phyloP scores from a whole-genome alignment of 352 stramenopile species.

The Phytophthora foliorum region DNA sequence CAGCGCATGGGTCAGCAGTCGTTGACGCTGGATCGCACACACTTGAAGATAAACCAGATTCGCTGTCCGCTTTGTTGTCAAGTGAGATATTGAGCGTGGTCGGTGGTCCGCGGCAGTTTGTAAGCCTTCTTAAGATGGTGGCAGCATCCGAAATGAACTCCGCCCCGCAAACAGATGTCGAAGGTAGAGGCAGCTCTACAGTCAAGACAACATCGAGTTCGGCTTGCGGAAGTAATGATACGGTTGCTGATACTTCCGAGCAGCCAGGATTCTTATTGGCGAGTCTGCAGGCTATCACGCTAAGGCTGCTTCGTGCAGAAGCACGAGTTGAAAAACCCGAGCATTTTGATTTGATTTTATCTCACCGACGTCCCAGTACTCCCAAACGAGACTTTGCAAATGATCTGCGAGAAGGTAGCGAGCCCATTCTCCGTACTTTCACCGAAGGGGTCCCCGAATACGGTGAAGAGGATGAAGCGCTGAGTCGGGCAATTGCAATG shows the following conservation, averaged over 20 bases:
- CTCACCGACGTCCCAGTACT: neutral
- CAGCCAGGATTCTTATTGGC: constrained; percentile 57
- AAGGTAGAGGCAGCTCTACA: constrained; percentile 5
- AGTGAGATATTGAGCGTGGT: constrained; percentile 60
- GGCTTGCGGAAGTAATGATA: neutral
- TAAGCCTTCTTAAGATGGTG: constrained; percentile 86
- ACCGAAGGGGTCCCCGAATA: too few species aligned
- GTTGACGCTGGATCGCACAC: neutral
- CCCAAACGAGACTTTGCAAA: constrained; percentile 2
- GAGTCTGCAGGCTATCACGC: constrained; percentile 58
- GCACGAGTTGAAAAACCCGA: constrained; percentile 43
- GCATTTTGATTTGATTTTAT: constrained; percentile 20
- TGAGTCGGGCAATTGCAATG: constrained; percentile 53
- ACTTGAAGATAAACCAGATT: constrained; percentile 28
- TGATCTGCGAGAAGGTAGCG: constrained; percentile 3
- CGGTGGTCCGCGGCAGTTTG: constrained; percentile 78
- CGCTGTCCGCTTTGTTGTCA: constrained; percentile 27
- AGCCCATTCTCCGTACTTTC: neutral
- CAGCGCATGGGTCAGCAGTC: neutral
- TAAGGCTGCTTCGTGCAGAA: constrained; percentile 74
- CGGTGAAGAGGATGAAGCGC: constrained; percentile 38
- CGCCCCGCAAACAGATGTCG: constrained; percentile 17
- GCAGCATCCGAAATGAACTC: constrained; percentile 84
- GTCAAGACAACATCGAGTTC: neutral
- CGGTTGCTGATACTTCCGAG: constrained; percentile 22